Conservation (phyloP, 1,284 basidiomycete genomes). For the Irpex rosettiformis region DNA sequence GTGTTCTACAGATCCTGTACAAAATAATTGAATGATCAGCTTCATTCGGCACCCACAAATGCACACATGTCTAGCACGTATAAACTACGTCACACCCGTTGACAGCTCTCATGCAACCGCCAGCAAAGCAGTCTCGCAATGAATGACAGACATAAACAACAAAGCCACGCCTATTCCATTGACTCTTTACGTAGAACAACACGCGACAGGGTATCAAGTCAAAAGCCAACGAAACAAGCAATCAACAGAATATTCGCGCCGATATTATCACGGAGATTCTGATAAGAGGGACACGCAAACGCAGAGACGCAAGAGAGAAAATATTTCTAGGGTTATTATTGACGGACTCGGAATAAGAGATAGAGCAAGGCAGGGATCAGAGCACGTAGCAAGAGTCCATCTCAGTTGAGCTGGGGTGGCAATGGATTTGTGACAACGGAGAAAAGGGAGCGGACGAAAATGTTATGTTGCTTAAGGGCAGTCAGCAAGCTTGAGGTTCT, state of each 20-base stretch:
- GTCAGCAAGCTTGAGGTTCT: constrained; percentile 5
- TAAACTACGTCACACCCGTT: background rate
- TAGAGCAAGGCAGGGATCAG: background rate
- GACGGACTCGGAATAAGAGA: background rate
- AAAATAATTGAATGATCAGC: background rate
- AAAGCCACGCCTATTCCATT: background rate
- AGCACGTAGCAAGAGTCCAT: background rate
- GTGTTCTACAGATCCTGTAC: background rate
- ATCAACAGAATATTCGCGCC: background rate
- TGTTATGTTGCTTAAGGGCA: background rate
- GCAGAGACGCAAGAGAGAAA: background rate
- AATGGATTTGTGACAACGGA: background rate
- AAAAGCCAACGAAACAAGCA: background rate
- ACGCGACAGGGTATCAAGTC: background rate
- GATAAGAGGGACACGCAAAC: background rate
- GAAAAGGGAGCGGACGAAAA: background rate
- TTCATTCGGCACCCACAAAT: background rate
- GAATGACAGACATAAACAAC: background rate
- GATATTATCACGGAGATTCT: background rate
- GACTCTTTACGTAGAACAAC: background rate
- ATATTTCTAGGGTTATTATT: background rate
- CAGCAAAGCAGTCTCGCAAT: background rate
- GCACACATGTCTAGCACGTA: background rate
- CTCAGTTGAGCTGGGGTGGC: background rate
- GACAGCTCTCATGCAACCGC: background rate